Base-by-base conservation (phyloP, 352 stramenopile genomes). In the Globisporangium recalcitrans region DNA sequence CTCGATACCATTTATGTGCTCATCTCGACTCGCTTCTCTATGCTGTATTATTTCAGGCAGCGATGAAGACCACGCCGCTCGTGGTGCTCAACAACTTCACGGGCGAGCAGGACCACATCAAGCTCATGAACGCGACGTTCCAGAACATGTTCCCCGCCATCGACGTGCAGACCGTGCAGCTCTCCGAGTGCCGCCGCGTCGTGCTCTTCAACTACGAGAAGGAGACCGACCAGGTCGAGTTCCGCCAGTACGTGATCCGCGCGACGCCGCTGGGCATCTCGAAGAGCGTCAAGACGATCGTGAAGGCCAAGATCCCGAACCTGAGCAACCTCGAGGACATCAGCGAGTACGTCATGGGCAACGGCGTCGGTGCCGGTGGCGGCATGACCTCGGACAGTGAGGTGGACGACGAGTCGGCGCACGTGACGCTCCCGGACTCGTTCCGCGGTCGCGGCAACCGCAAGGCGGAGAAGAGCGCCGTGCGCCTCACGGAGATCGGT, bases 51-150 rank as follows among this genome's bases (percentile, higher is more conserved):
- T 40, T n/a, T n/a, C n/a, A 40, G 34, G 64, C 77, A 36, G 87
- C 95, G 16, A 92, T 95, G 42, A 83, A 95, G 54, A 92, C 89
- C 54, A 89, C 93, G 62, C 97, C 97, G 8, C 75, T 99, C 13
- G 90, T 99, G 9, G 96, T 99, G 42, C 95, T 98, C 26, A 99
- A 99, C 79, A 99, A 99, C 77, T 99, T 99, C 77, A 97, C 92
- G 47, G 85, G 95, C 72, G 72, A 70, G 1, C 72, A 90, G 40
- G 85, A 94, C 68, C 85, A 94, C 68, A 85, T 91, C 56, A 90
- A 91, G 82, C 71, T 99, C 7, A 97, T 99, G 89, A 97, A 97
- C 63, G 96, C 98, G 68, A 99, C 96, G 21, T 99, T 99, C 73
- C 96, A 99, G 76, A 98, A 98, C 71, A 98, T 99, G 95, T 99